Evolutionary conservation across 2,329 filamentous ascomycete species (phyloP), one percentile per base, ranked within the genome.

Genomic region (Xylariaceae sp.): DNA sequence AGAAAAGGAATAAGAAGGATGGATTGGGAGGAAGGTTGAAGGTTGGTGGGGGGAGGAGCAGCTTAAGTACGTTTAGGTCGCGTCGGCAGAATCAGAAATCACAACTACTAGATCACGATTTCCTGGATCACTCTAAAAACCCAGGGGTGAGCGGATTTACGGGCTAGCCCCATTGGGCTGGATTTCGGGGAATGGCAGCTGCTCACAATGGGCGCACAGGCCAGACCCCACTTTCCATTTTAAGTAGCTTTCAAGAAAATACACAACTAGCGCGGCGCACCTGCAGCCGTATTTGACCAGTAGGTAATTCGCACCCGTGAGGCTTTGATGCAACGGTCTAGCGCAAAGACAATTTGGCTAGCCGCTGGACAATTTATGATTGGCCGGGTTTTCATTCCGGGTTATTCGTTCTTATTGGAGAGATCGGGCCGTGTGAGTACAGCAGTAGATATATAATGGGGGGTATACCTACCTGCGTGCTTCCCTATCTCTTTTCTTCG

Each of bases 1-100:
- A 65, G 59, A 63, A 64, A 53, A 64, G 66, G 60, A 64, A 11
- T 65, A 63, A 63, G 65, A 63, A 68, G 73, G 71, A 71, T 73
- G 64, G 62, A 60, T 60, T 48, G 65, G 67, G 66, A 68, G 66
- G 66, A 66, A 42, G 66, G 63, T 64, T 41, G 65, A 70, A 49
- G 53, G 58, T 54, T 64, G 61, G 68, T 68, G 67, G 66, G 67
- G 67, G 67, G 67, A 67, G 59, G 51, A 57, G 59, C 50, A 59
- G 60, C 61, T 70, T 70, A 69, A 68, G 67, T 70, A 69, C 58
- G 67, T 54, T 57, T 50, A 51, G 59, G 64, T 66, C 64, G 68
- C 67, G 67, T 68, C 63, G 62, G 60, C 49, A 30, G 54, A 63
- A 67, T 68, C 65, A 64, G 60, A 61, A 59, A 62, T 63, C 62